Conservation (phyloP, 306 rosid genomes). For the Ormosia emarginata region DNA sequence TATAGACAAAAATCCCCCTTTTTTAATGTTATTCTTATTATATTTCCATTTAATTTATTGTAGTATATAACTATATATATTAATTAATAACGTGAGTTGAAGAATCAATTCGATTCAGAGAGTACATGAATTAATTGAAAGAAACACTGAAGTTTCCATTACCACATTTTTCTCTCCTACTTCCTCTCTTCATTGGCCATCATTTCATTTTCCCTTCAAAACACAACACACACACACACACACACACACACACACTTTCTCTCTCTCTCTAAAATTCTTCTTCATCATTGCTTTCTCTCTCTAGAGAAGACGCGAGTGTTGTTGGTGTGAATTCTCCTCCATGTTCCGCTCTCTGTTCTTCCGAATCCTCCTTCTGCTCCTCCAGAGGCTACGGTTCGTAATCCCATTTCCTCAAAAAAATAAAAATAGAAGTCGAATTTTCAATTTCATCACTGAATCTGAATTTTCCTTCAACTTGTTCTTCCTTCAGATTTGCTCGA, state of each 20-base stretch:
- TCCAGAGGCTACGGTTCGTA: conserved; percentile 39
- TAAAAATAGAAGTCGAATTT: background rate
- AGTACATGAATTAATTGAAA: background rate
- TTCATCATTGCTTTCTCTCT: background rate
- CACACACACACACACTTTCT: background rate
- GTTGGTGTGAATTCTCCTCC: conserved; percentile 1
- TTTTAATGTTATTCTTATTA: no score
- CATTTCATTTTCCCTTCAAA: background rate
- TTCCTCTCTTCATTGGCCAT: conserved; percentile 24
- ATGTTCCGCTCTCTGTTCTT: conserved; percentile 33
- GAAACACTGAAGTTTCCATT: conserved; percentile 13
- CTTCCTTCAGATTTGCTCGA: background rate
- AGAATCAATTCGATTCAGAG: background rate
- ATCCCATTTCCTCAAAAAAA: background rate
- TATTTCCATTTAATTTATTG: background rate
- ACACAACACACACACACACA: background rate
- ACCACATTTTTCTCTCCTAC: conserved; percentile 26
- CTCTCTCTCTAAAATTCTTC: background rate
- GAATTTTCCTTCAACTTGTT: background rate
- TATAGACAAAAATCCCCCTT: no score
- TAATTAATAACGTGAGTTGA: background rate
- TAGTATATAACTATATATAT: no score
- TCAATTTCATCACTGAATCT: background rate
- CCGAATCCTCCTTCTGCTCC: conserved; percentile 28
- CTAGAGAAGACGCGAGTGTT: background rate